phyloP scores from a whole-genome alignment of 2,329 filamentous ascomycete species.

The Paramyrothecium roridum region DNA sequence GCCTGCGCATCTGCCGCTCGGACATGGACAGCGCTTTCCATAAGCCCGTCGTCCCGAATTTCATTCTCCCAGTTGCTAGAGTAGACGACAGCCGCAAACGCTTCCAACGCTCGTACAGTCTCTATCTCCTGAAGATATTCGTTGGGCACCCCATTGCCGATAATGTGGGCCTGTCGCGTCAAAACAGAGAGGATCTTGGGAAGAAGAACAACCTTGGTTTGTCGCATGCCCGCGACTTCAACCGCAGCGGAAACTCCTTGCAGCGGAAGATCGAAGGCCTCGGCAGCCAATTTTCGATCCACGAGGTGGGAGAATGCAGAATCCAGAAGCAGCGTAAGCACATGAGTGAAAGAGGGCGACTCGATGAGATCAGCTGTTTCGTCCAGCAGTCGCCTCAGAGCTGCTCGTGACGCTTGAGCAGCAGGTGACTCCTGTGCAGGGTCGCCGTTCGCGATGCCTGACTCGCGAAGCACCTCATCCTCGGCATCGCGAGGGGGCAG shows the following conservation, averaged over 20 bases:
- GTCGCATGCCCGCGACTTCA: conserved; percentile 49
- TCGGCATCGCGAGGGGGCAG: conserved; percentile 79
- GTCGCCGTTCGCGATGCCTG: conserved; percentile 66
- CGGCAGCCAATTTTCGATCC: conserved; percentile 74
- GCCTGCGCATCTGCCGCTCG: conserved; percentile 18
- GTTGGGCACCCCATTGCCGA: conserved; percentile 74
- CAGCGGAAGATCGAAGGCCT: conserved; percentile 64
- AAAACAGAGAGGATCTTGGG: conserved; percentile 88
- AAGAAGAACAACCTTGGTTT: conserved; percentile 64
- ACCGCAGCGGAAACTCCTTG: conserved; percentile 33
- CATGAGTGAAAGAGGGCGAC: conserved; percentile 84
- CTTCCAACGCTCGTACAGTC: conserved; percentile 70
- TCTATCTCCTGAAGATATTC: conserved; percentile 75
- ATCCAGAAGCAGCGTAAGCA: conserved; percentile 83
- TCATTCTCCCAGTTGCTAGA: conserved; percentile 77
- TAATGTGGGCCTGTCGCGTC: conserved; percentile 84
- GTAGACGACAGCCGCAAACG: conserved; percentile 84
- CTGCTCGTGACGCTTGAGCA: conserved; percentile 43
- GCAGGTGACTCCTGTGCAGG: conserved; percentile 27
- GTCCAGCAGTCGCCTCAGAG: conserved; percentile 81
- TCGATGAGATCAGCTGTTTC: conserved; percentile 96
- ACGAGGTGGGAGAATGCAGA: conserved; percentile 81
- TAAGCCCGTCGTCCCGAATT: conserved; percentile 47
- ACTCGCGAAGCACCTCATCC: conserved; percentile 79
- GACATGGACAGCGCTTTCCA: conserved; percentile 33